Conservation (phyloP, 1,284 basidiomycete genomes). For the Calocybe gambosa region DNA sequence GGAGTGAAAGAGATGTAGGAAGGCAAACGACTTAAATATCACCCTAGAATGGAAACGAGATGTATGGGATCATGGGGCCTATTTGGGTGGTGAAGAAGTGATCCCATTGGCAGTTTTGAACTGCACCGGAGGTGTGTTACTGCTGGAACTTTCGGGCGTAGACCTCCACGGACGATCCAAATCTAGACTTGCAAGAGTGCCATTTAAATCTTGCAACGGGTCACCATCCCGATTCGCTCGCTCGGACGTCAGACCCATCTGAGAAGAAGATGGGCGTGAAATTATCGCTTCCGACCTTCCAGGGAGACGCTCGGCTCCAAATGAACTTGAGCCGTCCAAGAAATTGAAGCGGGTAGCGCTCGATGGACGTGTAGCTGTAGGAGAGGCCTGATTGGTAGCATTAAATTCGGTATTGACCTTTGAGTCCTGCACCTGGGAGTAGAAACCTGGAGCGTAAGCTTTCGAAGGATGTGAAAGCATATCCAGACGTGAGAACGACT, state of each 20-base stretch:
- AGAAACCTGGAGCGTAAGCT: constrained; percentile 41
- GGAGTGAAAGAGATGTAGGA: constrained; percentile 15
- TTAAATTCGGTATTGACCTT: constrained; percentile 18
- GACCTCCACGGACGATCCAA: constrained; percentile 40
- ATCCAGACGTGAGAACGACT: constrained; percentile 27
- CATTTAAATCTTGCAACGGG: constrained; percentile 61
- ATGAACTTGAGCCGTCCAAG: constrained; percentile 29
- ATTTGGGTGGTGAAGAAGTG: constrained; percentile 19
- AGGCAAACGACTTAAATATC: constrained; percentile 12
- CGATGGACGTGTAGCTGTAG: constrained; percentile 37
- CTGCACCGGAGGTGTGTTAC: constrained; percentile 20
- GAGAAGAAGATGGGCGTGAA: constrained; percentile 45
- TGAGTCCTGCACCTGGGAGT: constrained; percentile 26
- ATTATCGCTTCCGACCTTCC: constrained; percentile 42
- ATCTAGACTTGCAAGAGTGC: constrained; percentile 68
- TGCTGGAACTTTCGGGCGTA: constrained; percentile 20
- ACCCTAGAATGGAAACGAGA: constrained; percentile 1
- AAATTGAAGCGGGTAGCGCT: constrained; percentile 41
- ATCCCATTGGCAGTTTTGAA: constrained; percentile 22
- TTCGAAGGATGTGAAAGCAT: constrained; percentile 36
- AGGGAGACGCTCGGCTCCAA: constrained; percentile 31
- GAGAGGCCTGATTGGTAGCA: constrained; percentile 33
- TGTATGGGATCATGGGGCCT: constrained; percentile 1
- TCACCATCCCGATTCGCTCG: constrained; percentile 27
- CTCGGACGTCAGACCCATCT: constrained; percentile 21